Conservation (phyloP, 257 asterid species). For the Solanum bukasovii region DNA sequence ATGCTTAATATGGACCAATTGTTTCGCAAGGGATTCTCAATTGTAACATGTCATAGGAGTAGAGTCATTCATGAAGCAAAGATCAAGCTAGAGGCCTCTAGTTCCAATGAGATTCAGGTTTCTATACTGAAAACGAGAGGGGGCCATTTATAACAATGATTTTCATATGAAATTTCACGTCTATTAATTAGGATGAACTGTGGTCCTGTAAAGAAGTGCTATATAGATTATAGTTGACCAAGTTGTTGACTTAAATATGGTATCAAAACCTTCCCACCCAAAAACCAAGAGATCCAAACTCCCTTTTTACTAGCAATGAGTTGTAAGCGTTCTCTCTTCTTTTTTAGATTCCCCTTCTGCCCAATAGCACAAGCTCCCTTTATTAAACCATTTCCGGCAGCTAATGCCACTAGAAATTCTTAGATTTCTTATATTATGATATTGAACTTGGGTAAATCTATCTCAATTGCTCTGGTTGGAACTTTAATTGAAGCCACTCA, state of each 20-base stretch:
- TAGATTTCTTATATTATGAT: background rate
- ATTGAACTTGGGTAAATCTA: background rate
- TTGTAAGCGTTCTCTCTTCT: background rate
- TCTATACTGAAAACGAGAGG: background rate
- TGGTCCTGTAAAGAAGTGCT: background rate
- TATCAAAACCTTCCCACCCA: background rate
- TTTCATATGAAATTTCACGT: background rate
- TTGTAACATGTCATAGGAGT: background rate
- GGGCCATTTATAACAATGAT: background rate
- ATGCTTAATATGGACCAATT: background rate
- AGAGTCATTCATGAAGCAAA: background rate
- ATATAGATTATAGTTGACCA: background rate
- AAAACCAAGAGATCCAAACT: background rate
- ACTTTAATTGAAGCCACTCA: background rate
- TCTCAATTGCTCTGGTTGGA: background rate
- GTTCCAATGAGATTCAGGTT: background rate
- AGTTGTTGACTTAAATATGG: background rate
- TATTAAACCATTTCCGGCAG: background rate
- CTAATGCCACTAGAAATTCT: background rate
- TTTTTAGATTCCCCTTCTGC: background rate
- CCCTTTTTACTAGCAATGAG: background rate
- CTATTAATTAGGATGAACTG: background rate
- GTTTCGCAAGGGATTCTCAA: background rate
- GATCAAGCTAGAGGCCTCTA: background rate
- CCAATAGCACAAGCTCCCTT: background rate